These are phyloP conservation scores for Harringtonia aguacate DNA, from an alignment of 2,329 filamentous ascomycete genomes.

Conservation along the genomic window DNA sequence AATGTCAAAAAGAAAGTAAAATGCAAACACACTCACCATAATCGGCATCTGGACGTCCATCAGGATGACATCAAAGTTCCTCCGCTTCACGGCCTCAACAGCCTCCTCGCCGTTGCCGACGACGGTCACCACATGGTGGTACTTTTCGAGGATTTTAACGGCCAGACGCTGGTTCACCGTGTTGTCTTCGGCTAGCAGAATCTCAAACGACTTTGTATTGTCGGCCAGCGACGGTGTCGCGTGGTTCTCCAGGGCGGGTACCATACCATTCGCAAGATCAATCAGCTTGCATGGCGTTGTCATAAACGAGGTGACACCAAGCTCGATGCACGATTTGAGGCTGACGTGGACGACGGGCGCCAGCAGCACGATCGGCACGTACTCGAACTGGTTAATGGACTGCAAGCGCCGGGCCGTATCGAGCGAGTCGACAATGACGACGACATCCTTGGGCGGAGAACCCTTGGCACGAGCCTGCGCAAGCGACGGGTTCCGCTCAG, in stretches of 20 bases:
- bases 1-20: slow-evolving; percentile 26
- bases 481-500: slow-evolving; percentile 54
- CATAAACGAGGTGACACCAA: slow-evolving; percentile 99
- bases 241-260: slow-evolving; percentile 86
- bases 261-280: slow-evolving; percentile 90
- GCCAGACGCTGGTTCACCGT: slow-evolving; percentile 92
- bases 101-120: slow-evolving; percentile 93
- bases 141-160: slow-evolving; percentile 95
- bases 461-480: slow-evolving; percentile 41
- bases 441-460: slow-evolving; percentile 77
- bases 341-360: slow-evolving; percentile 84
- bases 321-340: slow-evolving; percentile 84
- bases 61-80: slow-evolving; percentile 89
- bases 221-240: slow-evolving; percentile 86
- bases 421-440: slow-evolving; percentile 92
- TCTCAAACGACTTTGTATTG: slow-evolving; percentile 91
- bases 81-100: slow-evolving; percentile 82
- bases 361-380: slow-evolving; percentile 87
- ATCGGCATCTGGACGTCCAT: slow-evolving; percentile 99
- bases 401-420: slow-evolving; percentile 78
- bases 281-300: slow-evolving; percentile 91
- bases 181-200: slow-evolving; percentile 92
- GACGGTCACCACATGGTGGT: slow-evolving; percentile 84
- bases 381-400: slow-evolving; percentile 91
- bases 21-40: slow-evolving; percentile 57